phyloP scores from a whole-genome alignment of 768 basidiomycete species.

The Lactarius trivialis region DNA sequence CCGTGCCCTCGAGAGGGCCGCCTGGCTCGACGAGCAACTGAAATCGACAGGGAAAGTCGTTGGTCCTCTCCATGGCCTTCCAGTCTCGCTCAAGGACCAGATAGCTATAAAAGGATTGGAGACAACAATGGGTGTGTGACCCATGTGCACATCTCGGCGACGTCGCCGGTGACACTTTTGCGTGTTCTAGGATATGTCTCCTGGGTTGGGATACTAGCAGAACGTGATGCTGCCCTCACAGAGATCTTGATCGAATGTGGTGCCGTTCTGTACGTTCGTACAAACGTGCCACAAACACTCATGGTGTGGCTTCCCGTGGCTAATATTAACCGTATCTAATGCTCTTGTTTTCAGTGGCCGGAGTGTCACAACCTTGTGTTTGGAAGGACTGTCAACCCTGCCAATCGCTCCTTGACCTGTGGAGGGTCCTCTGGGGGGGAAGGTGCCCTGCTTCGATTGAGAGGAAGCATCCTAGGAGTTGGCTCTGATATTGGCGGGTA shows the following conservation, averaged over 20 bases:
- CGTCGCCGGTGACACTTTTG: neutral
- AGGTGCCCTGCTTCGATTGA: constrained; percentile 62
- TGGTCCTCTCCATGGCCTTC: constrained; percentile 43
- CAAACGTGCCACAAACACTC: constrained; percentile 51
- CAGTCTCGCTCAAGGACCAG: constrained; percentile 42
- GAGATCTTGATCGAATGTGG: constrained; percentile 48
- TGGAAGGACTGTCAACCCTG: constrained; percentile 72
- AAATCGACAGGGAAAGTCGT: constrained; percentile 35
- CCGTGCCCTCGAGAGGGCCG: constrained; percentile 36
- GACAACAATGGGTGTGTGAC: constrained; percentile 44
- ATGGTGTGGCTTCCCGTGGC: constrained; percentile 32
- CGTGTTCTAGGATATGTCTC: constrained; percentile 42
- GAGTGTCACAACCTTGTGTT: constrained; percentile 78
- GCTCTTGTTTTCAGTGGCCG: constrained; percentile 46
- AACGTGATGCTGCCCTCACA: constrained; percentile 45
- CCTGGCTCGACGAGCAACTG: constrained; percentile 38
- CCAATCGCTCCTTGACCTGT: constrained; percentile 59
- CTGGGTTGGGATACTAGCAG: constrained; percentile 44
- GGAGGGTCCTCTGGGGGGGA: constrained; percentile 89
- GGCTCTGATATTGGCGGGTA: constrained; percentile 82
- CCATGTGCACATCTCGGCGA: constrained; percentile 17
- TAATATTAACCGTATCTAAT: neutral
- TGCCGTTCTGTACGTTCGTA: constrained; percentile 52
- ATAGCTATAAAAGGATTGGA: constrained; percentile 57
- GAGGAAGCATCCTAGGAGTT: constrained; percentile 49